Evolutionary conservation across 2,329 filamentous ascomycete genomes (phyloP), one percentile per base, ranked within the genome.

Genomic region (Westerdykella ornata): DNA sequence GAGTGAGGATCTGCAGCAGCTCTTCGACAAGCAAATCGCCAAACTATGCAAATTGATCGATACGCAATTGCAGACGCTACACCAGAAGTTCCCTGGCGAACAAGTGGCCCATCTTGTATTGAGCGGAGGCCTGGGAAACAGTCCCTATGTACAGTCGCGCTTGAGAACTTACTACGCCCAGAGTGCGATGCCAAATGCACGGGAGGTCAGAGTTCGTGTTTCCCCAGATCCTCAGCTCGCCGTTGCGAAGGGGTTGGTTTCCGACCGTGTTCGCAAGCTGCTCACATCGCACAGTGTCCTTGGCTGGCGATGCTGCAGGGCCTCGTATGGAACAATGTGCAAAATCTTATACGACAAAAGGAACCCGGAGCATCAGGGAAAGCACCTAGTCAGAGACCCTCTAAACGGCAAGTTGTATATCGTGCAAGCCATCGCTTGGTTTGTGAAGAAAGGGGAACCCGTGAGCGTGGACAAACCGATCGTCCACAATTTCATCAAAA

Each of bases 151-250:
- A 4, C 67, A 68, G 35, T 47, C 54, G 1, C 48, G 56, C 5
- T 53, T 70, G 2, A 51, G 55, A 26, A 52, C 52, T 6, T 58
- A 62, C 18, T 71, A 69, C 39, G 51, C 57, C 7, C 41, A 43
- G 1, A 54, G 51, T 11, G 41, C 41, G 11, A 48, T 53, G 13
- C 52, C 54, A 1, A 59, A 62, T 14, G 53, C 56, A 5, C 45
- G 40, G 5, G 49, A 43, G 2, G 53, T 65, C 15, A 48, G 41
- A 16, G 54, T 68, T 1, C 53, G 63, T 3, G 57, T 67, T 13
- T 59, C 63, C 2, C 68, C 71, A 7, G 75, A 78, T 35, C 74
- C 75, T 0, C 73, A 77, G 41, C 70, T 78, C 0, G 73, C 75
- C 4, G 74, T 78, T 1, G 73, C 74, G 32, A 74, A 74, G 45